phyloP scores from a whole-genome alignment of 192 early-diverging fungal species.

The Podochytrium sp. region DNA sequence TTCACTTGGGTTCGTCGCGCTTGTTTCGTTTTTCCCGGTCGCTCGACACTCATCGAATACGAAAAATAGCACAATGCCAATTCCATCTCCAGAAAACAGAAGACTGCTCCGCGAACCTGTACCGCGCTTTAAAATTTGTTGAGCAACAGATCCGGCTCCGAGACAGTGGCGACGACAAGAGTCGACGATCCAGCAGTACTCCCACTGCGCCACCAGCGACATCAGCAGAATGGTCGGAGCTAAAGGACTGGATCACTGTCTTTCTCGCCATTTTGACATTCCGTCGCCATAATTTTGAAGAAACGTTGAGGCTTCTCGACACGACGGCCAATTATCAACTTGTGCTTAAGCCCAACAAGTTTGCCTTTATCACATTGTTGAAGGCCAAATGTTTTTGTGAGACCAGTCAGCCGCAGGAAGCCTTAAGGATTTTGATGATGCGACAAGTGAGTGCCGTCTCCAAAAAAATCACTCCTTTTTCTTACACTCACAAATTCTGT shows the following conservation, averaged over 20 bases:
- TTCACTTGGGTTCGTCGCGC: conserved; percentile 29
- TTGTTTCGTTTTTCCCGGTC: neutral
- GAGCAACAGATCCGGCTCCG: neutral
- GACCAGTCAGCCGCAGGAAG: conserved; percentile 17
- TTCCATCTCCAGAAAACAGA: conserved; percentile 18
- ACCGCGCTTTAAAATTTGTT: conserved; percentile 7
- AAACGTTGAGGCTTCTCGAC: conserved; percentile 24
- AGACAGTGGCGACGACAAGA: neutral
- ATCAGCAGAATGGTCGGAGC: conserved; percentile 14
- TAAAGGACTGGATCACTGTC: conserved; percentile 24
- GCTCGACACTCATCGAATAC: neutral
- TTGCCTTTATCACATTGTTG: conserved; percentile 22
- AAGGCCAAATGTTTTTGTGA: conserved; percentile 21
- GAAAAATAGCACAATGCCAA: conserved; percentile 14
- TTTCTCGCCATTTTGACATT: conserved; percentile 25
- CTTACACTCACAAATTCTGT: neutral
- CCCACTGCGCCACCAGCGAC: neutral
- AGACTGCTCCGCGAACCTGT: conserved; percentile 14
- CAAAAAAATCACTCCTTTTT: neutral
- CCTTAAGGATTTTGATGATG: conserved; percentile 8
- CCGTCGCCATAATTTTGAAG: conserved; percentile 7
- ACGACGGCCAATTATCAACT: conserved; percentile 21
- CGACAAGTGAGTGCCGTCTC: conserved; percentile 13
- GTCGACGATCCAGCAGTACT: too few relatives aligned
- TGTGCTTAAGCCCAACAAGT: conserved; percentile 17